These are phyloP conservation scores for Tetraselmis chui DNA, from an alignment of 139 green algal species.

Conservation along the genomic window DNA sequence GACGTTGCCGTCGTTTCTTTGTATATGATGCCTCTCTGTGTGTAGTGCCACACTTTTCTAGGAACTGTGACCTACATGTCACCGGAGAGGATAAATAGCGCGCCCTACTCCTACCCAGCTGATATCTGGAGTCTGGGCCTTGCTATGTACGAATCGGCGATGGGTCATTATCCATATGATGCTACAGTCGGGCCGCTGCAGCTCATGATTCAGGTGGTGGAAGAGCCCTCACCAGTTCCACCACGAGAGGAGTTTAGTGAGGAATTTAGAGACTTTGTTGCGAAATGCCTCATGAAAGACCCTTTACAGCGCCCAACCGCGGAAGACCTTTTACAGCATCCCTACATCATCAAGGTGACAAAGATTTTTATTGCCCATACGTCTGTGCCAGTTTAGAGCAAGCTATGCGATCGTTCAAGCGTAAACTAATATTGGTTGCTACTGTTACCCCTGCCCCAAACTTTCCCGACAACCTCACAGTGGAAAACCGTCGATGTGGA, in stretches of 20 bases:
- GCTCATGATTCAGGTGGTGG: conserved; percentile 72
- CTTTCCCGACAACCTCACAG: neutral
- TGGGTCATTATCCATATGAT: conserved; percentile 86
- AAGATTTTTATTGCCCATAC: no score
- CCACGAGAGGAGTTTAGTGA: conserved; percentile 34
- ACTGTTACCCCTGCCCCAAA: no score
- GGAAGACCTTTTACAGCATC: conserved; percentile 63
- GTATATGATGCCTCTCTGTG: conserved; percentile 51
- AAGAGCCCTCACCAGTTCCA: conserved; percentile 50
- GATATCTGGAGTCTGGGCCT: conserved; percentile 88
- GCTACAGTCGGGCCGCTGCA: conserved; percentile 53
- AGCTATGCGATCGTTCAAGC: neutral
- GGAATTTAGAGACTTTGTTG: conserved; percentile 76
- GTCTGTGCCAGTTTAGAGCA: no score
- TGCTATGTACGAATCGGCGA: conserved; percentile 78
- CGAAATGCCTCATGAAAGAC: conserved; percentile 59
- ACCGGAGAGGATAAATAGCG: conserved; percentile 84
- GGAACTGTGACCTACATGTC: conserved; percentile 98
- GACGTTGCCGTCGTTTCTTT: conserved; percentile 92
- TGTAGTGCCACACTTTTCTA: conserved; percentile 75
- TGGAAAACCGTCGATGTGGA: conserved; percentile 1
- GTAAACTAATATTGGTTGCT: conserved; percentile 2
- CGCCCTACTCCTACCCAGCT: conserved; percentile 70
- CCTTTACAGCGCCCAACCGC: conserved; percentile 53
- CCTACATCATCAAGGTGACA: conserved; percentile 43